Conservation (phyloP, 805 yeast genomes). For the Saccharomycopsis sp. region DNA sequence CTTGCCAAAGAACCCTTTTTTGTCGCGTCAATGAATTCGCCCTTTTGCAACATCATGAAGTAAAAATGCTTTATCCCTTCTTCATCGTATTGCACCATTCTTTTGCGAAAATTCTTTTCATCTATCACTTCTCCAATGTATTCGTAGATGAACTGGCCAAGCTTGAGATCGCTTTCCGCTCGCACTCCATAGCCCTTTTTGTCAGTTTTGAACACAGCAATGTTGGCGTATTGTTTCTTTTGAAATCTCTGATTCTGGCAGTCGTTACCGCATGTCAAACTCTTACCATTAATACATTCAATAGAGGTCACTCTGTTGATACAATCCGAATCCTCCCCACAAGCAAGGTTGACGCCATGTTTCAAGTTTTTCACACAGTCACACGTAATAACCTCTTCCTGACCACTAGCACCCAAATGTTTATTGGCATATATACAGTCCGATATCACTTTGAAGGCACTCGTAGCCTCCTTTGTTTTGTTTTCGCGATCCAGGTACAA, state of each 20-base stretch:
- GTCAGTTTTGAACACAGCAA: conserved; percentile 80
- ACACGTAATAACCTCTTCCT: conserved; percentile 83
- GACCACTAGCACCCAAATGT: conserved; percentile 61
- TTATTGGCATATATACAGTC: conserved; percentile 60
- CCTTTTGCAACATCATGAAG: conserved; percentile 92
- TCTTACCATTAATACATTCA: conserved; percentile 71
- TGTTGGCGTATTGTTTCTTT: conserved; percentile 58
- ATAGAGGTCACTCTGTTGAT: conserved; percentile 87
- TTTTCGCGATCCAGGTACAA: conserved; percentile 35
- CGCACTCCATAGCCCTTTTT: conserved; percentile 86
- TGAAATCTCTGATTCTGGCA: conserved; percentile 92
- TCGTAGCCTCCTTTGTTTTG: conserved; percentile 62
- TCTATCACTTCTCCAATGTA: conserved; percentile 92
- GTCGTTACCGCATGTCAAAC: conserved; percentile 61
- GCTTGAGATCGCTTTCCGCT: conserved; percentile 51
- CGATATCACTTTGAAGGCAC: conserved; percentile 47
- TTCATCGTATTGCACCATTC: conserved; percentile 70
- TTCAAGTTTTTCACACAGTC: conserved; percentile 60
- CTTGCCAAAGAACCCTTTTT: conserved; percentile 81
- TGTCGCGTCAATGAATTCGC: conserved; percentile 94
- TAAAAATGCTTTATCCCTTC: conserved; percentile 74
- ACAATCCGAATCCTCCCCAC: conserved; percentile 83
- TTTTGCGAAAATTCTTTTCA: conserved; percentile 61
- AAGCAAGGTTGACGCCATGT: conserved; percentile 49
- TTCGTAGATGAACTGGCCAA: conserved; percentile 76